Conservation (phyloP, 78 protist species). For the Mantamonas sphyraenae region DNA sequence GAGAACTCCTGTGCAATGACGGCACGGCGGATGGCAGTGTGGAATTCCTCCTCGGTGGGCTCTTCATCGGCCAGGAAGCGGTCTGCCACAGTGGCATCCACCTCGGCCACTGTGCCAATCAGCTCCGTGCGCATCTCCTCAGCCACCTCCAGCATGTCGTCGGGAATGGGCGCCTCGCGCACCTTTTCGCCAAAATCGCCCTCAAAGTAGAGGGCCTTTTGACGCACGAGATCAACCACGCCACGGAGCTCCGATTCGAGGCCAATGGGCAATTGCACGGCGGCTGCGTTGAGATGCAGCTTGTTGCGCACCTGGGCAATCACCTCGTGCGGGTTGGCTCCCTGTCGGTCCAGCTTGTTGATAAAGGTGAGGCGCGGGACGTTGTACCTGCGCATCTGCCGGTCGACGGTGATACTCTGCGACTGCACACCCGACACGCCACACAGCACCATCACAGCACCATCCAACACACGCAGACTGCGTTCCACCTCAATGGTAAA, state of each 20-base stretch:
- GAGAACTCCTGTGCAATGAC: constrained; percentile 42
- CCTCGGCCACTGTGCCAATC: constrained; percentile 41
- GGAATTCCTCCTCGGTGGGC: constrained; percentile 27
- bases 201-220: constrained; percentile 45
- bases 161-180: constrained; percentile 31
- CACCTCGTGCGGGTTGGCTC: constrained; percentile 60
- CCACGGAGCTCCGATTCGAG: constrained; percentile 58
- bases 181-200: constrained; percentile 16
- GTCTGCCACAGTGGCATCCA: constrained; percentile 64
- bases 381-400: constrained; percentile 84
- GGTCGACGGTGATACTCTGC: constrained; percentile 84
- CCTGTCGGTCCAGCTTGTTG: constrained; percentile 89
- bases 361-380: constrained; percentile 87
- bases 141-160: background rate
- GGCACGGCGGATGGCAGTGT: constrained; percentile 55
- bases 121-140: constrained; percentile 17
- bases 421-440: constrained; percentile 89
- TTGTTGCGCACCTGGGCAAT: constrained; percentile 21
- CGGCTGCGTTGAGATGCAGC: constrained; percentile 75
- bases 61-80: constrained; percentile 19
- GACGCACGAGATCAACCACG: constrained; percentile 68
- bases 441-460: constrained; percentile 87
- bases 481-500: constrained; percentile 94
- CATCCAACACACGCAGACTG: constrained; percentile 82
- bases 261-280: constrained; percentile 75